Percentiles rank a stretch among this genome's conserved stretches.
Evolutionary conservation across 805 yeast genomes (phyloP).

Genomic region (Helenozyma baotianmanensis): DNA sequence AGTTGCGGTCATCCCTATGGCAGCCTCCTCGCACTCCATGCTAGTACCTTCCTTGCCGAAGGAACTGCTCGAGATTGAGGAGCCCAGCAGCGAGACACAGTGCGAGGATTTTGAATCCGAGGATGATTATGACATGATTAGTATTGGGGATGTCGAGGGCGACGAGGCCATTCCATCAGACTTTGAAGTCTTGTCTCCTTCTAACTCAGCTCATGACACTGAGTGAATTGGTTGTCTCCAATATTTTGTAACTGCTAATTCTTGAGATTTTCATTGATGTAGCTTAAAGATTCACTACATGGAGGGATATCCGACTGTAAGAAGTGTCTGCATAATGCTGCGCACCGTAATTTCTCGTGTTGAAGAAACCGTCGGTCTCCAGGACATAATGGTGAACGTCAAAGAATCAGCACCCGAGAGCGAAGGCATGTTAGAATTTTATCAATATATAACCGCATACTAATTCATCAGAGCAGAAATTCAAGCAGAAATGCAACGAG

Average conservation of each 20-base stretch:
- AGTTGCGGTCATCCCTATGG: not conserved
- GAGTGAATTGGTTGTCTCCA: too few relatives aligned
- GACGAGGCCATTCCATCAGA: constrained; percentile 29
- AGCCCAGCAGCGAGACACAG: constrained; percentile 1
- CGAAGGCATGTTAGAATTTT: constrained; percentile 30
- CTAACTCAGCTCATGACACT: constrained; percentile 2
- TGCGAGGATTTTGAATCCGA: constrained; percentile 12
- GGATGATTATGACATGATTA: constrained; percentile 33
- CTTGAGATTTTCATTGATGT: too few relatives aligned
- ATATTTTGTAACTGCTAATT: too few relatives aligned
- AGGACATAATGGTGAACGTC: constrained; percentile 11
- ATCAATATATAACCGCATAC: not conserved
- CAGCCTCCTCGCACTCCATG: constrained; percentile 7
- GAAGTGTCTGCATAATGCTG: too few relatives aligned
- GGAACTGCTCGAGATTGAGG: constrained; percentile 4
- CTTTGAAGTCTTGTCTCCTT: constrained; percentile 33
- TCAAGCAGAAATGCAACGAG: constrained; percentile 66
- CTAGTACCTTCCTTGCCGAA: constrained; percentile 8
- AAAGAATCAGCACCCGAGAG: constrained; percentile 31
- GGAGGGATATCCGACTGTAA: too few relatives aligned
- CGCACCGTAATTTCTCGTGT: too few relatives aligned
- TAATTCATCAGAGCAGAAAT: constrained; percentile 29
- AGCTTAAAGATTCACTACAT: too few relatives aligned
- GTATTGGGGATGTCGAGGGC: constrained; percentile 24
- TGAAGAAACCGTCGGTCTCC: too few relatives aligned